Evolutionary conservation across 1,284 basidiomycete genomes (phyloP).

Genomic region (Cryptococcus maquisensis): DNA sequence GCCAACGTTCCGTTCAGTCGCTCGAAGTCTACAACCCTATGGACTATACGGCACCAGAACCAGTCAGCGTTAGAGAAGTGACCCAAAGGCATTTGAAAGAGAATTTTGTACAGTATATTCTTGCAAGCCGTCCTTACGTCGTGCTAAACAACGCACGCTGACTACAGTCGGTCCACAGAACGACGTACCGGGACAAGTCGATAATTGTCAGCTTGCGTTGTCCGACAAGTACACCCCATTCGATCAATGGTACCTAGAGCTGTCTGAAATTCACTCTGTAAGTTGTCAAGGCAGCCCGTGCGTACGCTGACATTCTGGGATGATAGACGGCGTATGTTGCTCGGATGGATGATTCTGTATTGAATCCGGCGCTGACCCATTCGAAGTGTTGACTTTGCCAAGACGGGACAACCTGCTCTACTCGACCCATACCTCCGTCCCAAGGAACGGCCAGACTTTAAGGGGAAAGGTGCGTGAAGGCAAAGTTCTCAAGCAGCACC

Average conservation of each 20-base stretch:
- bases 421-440: constrained; percentile 29
- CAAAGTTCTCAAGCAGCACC: background rate
- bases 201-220: constrained; percentile 44
- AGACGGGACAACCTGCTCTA: constrained; percentile 43
- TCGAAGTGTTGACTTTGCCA: constrained; percentile 48
- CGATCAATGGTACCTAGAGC: constrained; percentile 21
- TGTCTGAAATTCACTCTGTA: constrained; percentile 41
- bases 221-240: constrained; percentile 31
- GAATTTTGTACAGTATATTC: constrained; percentile 45
- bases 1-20: constrained; percentile 37
- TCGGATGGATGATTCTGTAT: background rate
- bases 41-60: constrained; percentile 42
- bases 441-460: constrained; percentile 45
- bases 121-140: constrained; percentile 15
- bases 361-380: background rate
- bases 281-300: constrained; percentile 7
- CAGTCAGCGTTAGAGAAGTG: constrained; percentile 33
- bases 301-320: background rate
- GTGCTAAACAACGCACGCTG: background rate
- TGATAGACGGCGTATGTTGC: constrained; percentile 32
- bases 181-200: constrained; percentile 46
- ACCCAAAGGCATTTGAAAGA: constrained; percentile 44
- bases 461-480: constrained; percentile 36
- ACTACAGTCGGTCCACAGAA: constrained; percentile 17
- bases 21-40: constrained; percentile 34